Evolutionary conservation across 345 rosid species (phyloP), one percentile per base, ranked within the genome.

Genomic region (Eutrema japonicum): DNA sequence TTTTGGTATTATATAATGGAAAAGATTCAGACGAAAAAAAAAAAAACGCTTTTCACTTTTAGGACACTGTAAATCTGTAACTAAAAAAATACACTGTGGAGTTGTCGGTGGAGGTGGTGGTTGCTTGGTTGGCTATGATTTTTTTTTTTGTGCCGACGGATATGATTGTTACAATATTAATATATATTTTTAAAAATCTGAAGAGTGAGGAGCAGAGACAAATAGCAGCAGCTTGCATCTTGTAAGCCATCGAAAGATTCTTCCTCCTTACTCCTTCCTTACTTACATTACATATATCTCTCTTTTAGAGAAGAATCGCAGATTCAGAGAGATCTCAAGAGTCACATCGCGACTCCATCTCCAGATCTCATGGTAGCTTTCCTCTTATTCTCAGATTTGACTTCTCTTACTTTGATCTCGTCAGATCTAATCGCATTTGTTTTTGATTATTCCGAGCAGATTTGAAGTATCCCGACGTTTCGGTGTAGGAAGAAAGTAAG

Each of bases 91-190:
- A 3, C 48, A 62, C 57, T 36, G 73, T 35, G 72, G 46, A 75
- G 64, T 69, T 75, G 79, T 76, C 79, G 79, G 79, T 76, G 79
- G 60, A 64, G 66, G 51, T 68, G 70, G 79, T 75, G 70, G 69
- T 75, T 75, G 74, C 58, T 69, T 68, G 45, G 51, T 69, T 69
- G 70, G 61, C 36, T 64, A 64, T 64, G 69, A 29, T 16, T 3
- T 30, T 41, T 8, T 41, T 11, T 61, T 38, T 41, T 7, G 26
- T 63, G 49, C 68, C 68, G 68, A 63, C 68, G 41, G 64, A 73
- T 74, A 66, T 74, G 61, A 74, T 66, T 27, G 67, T 18, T 38
- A 66, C 30, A 35, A 29, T 49, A 49, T 30, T 50, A 47, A 16
- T 60, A 22, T 45, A 12, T 52, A 40, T 5, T 26, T 66, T 13